Evolutionary conservation across 1,139 yeast genomes (phyloP).

Genomic region (Saccharomyces hybrid): DNA sequence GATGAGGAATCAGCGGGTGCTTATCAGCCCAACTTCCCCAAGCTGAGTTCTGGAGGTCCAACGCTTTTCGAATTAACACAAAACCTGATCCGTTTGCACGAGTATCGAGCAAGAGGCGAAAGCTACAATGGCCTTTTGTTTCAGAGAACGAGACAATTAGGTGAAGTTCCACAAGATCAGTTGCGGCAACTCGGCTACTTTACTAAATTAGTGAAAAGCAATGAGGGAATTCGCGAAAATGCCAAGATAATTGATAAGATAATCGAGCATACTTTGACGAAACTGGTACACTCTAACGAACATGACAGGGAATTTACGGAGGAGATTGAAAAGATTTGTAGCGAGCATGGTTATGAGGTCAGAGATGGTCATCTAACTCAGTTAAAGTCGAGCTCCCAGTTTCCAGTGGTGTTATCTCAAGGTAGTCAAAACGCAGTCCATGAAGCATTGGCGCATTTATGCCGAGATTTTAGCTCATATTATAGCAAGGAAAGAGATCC

Average conservation of each 20-base stretch:
- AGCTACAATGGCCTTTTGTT: slow-evolving; percentile 19
- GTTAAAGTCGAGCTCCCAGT: slow-evolving; percentile 29
- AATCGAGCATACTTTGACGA: slow-evolving; percentile 36
- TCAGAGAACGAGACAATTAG: slow-evolving; percentile 15
- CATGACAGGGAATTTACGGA: slow-evolving; percentile 31
- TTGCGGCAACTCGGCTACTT: slow-evolving; percentile 47
- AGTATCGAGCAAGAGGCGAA: slow-evolving; percentile 16
- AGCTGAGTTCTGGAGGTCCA: slow-evolving; percentile 1
- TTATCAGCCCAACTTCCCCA: not conserved
- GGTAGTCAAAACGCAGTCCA: slow-evolving; percentile 42
- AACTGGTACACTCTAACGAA: slow-evolving; percentile 32
- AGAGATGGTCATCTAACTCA: slow-evolving; percentile 1
- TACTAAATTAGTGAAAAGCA: slow-evolving; percentile 43
- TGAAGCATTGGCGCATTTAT: slow-evolving; percentile 65
- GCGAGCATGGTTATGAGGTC: slow-evolving; percentile 15
- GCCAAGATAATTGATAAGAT: slow-evolving; percentile 41
- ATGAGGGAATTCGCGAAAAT: slow-evolving; percentile 41
- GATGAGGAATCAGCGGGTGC: not conserved
- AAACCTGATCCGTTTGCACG: slow-evolving; percentile 16
- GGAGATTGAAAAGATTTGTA: slow-evolving; percentile 21
- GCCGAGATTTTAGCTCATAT: slow-evolving; percentile 60
- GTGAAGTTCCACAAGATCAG: slow-evolving; percentile 10
- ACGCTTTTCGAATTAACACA: slow-evolving; percentile 15
- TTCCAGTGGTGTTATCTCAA: not conserved
- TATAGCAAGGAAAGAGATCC: slow-evolving; percentile 46